Conservation (phyloP, 2,329 filamentous ascomycete genomes). For the Penicillium sp. region DNA sequence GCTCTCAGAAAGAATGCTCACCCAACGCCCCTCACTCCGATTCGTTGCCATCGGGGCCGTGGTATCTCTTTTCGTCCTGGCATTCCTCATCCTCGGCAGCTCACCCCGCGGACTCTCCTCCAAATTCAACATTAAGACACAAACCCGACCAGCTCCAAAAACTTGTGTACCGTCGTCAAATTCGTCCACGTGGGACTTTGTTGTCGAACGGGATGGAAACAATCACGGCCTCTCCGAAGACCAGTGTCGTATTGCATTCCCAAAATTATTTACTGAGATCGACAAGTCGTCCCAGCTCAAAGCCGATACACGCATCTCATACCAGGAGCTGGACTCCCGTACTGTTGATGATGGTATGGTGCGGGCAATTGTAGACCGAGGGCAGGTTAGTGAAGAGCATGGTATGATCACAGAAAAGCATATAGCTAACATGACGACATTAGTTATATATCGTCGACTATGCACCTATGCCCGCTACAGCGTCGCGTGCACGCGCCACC, state of each 20-base stretch:
- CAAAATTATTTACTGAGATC: constrained; percentile 41
- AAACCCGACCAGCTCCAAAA: not conserved
- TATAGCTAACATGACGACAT: not conserved
- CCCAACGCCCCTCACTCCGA: constrained; percentile 28
- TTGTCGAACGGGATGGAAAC: constrained; percentile 34
- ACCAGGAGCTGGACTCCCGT: constrained; percentile 37
- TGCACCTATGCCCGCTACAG: constrained; percentile 35
- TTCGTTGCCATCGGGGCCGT: constrained; percentile 30
- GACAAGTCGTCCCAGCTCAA: constrained; percentile 32
- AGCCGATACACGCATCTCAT: constrained; percentile 27
- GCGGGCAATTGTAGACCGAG: constrained; percentile 37
- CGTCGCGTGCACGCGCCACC: constrained; percentile 43
- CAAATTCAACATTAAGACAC: constrained; percentile 25
- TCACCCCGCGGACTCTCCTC: constrained; percentile 18
- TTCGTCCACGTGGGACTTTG: constrained; percentile 34
- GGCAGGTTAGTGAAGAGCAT: constrained; percentile 33
- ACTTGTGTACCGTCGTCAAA: constrained; percentile 3
- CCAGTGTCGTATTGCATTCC: constrained; percentile 44
- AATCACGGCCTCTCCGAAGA: constrained; percentile 39
- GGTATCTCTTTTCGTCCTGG: constrained; percentile 26
- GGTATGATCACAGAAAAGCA: not conserved
- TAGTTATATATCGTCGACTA: constrained; percentile 42
- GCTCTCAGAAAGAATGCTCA: constrained; percentile 18
- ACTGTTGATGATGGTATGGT: constrained; percentile 38
- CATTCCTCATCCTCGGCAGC: constrained; percentile 28